Conservation (phyloP, 148 eudicot genomes). For the Euryodendron excelsum region DNA sequence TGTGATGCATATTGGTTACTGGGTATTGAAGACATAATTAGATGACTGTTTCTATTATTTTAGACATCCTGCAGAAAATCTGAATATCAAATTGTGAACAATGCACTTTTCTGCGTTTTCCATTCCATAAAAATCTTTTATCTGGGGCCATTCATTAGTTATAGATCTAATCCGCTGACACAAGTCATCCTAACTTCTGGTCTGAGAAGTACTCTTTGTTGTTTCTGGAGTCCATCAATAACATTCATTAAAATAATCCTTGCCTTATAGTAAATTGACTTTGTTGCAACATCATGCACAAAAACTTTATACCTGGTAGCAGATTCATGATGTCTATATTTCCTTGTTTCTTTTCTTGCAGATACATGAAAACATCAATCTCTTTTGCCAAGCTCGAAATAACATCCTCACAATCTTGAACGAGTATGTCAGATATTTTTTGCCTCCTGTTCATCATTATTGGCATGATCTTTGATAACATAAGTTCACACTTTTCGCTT, state of each 20-base stretch:
- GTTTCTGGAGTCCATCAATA: not conserved
- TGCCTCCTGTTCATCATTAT: not conserved
- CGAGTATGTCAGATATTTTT: conserved; percentile 49
- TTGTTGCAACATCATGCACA: not conserved
- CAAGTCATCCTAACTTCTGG: not conserved
- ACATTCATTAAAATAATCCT: not conserved
- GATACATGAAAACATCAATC: conserved; percentile 71
- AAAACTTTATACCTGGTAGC: not conserved
- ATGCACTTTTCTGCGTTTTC: not conserved
- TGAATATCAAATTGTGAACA: not conserved
- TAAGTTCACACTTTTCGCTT: not conserved
- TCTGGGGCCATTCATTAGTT: not conserved
- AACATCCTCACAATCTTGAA: conserved; percentile 62
- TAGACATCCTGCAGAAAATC: not conserved
- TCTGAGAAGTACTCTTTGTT: not conserved
- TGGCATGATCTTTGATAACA: not conserved
- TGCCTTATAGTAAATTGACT: not conserved
- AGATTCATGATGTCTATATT: not conserved
- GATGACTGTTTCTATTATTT: not conserved
- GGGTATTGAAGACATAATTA: not conserved
- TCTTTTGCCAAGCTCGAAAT: conserved; percentile 72
- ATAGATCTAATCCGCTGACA: not conserved
- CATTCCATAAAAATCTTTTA: not conserved
- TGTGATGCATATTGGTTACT: not conserved
- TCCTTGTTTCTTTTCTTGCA: conserved; percentile 33